These are phyloP conservation scores for Lotmaria passim DNA, from an alignment of 208 protist genomes.

Conservation along the genomic window DNA sequence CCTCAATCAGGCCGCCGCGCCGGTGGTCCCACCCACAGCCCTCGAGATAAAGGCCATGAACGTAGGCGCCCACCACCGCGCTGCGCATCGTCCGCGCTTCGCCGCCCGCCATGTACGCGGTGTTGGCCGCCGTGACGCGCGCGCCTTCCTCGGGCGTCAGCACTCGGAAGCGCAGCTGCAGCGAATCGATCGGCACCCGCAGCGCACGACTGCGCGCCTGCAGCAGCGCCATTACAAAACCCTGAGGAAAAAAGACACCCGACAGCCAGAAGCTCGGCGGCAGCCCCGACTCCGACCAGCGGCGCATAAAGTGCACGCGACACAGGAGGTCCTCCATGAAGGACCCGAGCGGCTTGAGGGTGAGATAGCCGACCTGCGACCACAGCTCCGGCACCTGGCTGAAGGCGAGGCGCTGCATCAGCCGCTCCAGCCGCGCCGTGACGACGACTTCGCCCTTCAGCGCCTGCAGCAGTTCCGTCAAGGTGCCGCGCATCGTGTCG, in stretches of 20 bases:
- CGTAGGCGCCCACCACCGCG: slow-evolving; percentile 79
- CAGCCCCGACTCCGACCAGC: slow-evolving; percentile 89
- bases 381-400: slow-evolving; percentile 93
- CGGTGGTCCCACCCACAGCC: slow-evolving; percentile 76
- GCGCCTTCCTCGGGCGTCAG: slow-evolving; percentile 34
- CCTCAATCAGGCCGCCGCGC: slow-evolving; percentile 72
- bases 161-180: slow-evolving; percentile 75
- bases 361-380: slow-evolving; percentile 92
- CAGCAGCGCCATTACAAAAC: slow-evolving; percentile 90
- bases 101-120: slow-evolving; percentile 30
- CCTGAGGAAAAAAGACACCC: slow-evolving; percentile 98
- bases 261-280: slow-evolving; percentile 95
- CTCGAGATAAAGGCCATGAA: slow-evolving; percentile 93
- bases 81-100: slow-evolving; percentile 43
- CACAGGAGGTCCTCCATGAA: slow-evolving; percentile 94
- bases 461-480: slow-evolving; percentile 75
- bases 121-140: slow-evolving; percentile 23
- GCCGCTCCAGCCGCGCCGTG: slow-evolving; percentile 72
- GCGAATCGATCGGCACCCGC: slow-evolving; percentile 87
- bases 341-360: slow-evolving; percentile 93
- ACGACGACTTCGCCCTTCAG: slow-evolving; percentile 92
- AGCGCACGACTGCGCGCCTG: slow-evolving; percentile 87
- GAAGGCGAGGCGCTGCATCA: slow-evolving; percentile 77
- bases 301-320: slow-evolving; percentile 90
- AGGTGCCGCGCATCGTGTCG: slow-evolving; percentile 45